These are phyloP conservation scores for Lithospermum erythrorhizon DNA, from an alignment of 257 asterid genomes.

Conservation along the genomic window DNA sequence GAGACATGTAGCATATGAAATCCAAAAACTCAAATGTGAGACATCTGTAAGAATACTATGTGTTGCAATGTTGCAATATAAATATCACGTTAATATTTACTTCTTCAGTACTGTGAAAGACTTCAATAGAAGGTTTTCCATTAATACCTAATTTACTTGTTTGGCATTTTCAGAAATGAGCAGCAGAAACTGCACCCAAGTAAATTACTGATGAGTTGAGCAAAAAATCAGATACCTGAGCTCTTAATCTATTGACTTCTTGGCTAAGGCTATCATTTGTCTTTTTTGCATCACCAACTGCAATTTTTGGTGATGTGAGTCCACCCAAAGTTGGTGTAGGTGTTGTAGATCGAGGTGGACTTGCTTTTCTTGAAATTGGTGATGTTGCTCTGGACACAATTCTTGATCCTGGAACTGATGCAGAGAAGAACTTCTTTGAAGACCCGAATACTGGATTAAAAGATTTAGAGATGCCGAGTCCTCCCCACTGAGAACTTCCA, in stretches of 20 bases:
- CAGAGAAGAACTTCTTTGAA: conserved; percentile 86
- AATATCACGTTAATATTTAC: not conserved
- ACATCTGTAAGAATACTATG: too few species aligned
- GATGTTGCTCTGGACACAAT: conserved; percentile 99
- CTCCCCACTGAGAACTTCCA: conserved; percentile 84
- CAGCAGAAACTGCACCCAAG: conserved; percentile 9
- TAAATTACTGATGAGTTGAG: conserved; percentile 2
- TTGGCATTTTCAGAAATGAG: not conserved
- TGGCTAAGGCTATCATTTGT: conserved; percentile 60
- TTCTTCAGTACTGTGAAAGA: too few species aligned
- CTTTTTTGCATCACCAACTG: conserved; percentile 52
- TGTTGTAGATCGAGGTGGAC: conserved; percentile 99
- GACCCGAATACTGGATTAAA: conserved; percentile 85
- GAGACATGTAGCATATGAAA: not conserved
- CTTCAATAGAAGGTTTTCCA: not conserved
- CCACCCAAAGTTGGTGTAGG: conserved; percentile 98
- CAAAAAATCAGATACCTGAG: conserved; percentile 49
- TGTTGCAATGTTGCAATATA: not conserved
- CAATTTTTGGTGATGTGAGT: conserved; percentile 71
- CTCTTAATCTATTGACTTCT: conserved; percentile 72
- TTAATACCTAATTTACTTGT: not conserved
- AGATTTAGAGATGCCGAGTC: conserved; percentile 66
- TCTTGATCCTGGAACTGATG: conserved; percentile 97
- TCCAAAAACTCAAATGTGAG: not conserved
- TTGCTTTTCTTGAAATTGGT: conserved; percentile 78